phyloP scores from a whole-genome alignment of 2,329 filamentous ascomycete genomes.

The Endoconidiophora polonica region DNA sequence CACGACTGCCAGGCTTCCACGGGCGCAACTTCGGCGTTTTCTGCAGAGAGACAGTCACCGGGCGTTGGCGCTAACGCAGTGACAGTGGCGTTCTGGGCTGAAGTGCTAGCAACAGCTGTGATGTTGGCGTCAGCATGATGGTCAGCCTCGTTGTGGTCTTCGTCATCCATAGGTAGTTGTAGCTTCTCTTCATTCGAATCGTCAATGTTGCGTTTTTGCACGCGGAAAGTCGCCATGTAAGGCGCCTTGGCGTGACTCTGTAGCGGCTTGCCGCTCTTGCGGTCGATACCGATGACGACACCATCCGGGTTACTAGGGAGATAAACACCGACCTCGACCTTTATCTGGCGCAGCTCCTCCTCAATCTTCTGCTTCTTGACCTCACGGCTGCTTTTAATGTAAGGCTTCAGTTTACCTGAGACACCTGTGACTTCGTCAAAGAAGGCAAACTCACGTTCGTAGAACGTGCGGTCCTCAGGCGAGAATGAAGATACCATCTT shows the following conservation, averaged over 20 bases:
- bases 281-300: conserved; percentile 91
- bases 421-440: conserved; percentile 93
- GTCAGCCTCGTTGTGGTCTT: conserved; percentile 30
- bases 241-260: conserved; percentile 97
- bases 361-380: conserved; percentile 99
- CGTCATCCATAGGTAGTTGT: conserved; percentile 32
- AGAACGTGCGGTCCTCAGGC: conserved; percentile 63
- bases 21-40: conserved; percentile 16
- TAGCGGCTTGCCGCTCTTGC: conserved; percentile 91
- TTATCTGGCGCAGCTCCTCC: conserved; percentile 91
- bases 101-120: background rate
- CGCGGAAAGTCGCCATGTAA: conserved; percentile 97
- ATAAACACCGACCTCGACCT: conserved; percentile 94
- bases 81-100: conserved; percentile 15
- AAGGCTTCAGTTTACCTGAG: conserved; percentile 86
- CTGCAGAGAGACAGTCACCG: background rate
- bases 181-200: conserved; percentile 5
- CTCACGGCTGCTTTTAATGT: conserved; percentile 79
- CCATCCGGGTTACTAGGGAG: conserved; percentile 94
- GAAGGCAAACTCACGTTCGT: conserved; percentile 90
- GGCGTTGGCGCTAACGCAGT: background rate
- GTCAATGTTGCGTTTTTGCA: conserved; percentile 51
- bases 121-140: conserved; percentile 21
- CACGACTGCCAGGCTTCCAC: conserved; percentile 98
- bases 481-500: conserved; percentile 74